Evolutionary conservation across 2,329 filamentous ascomycete species (phyloP).

Genomic region (Pseudocercospora macadamiae): DNA sequence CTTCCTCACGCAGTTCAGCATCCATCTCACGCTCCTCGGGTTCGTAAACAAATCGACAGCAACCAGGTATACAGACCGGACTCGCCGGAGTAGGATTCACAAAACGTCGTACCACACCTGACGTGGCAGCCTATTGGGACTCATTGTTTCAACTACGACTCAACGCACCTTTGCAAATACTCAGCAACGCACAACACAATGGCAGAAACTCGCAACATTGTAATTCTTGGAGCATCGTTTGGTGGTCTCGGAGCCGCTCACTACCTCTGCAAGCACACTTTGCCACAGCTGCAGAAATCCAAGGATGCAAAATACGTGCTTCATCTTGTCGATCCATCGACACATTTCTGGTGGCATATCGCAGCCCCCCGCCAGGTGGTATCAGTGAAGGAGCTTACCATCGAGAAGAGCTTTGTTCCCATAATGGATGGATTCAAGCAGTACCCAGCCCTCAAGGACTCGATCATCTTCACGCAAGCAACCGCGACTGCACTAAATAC

Average conservation of each 20-base stretch:
- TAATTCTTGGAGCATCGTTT: slow-evolving; percentile 59
- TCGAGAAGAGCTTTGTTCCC: slow-evolving; percentile 54
- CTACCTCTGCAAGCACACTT: slow-evolving; percentile 56
- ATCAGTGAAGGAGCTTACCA: slow-evolving; percentile 51
- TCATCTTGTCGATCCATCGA: slow-evolving; percentile 57
- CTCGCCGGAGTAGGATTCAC: not conserved
- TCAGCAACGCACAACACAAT: slow-evolving; percentile 20
- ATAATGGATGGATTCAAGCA: slow-evolving; percentile 55
- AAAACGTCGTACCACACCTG: not conserved
- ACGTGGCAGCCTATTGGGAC: not conserved
- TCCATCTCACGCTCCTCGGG: not conserved
- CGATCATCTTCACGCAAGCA: slow-evolving; percentile 53
- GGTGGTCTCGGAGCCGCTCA: slow-evolving; percentile 57
- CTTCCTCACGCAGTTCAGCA: too few species aligned
- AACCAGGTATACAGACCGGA: not conserved
- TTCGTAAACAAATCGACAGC: not conserved
- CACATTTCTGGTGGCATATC: slow-evolving; percentile 56
- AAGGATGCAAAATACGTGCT: slow-evolving; percentile 51
- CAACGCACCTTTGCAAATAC: not conserved
- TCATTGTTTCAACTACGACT: not conserved
- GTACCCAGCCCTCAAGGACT: slow-evolving; percentile 47
- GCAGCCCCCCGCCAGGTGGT: slow-evolving; percentile 58
- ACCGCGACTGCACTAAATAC: slow-evolving; percentile 53
- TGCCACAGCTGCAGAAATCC: slow-evolving; percentile 44
- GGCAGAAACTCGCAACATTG: slow-evolving; percentile 47